Evolutionary conservation across 208 protist genomes (phyloP), one percentile per base, ranked within the genome.

Genomic region (Jaenimonas drosophilae): DNA sequence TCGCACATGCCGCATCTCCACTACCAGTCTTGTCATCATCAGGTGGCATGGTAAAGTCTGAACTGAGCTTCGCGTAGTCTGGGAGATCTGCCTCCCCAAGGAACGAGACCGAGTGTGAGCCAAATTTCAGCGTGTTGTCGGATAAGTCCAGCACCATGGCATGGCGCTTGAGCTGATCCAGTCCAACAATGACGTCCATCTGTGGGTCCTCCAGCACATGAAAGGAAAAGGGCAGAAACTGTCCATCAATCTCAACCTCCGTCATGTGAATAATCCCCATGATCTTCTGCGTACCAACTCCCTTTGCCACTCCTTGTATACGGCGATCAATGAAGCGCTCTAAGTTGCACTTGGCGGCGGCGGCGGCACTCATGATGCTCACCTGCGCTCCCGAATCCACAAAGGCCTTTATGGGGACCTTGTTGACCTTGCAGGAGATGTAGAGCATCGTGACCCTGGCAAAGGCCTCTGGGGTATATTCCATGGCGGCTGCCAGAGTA

Each of bases 391-490:
- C 87, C 0, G 64, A 85, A 60, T 98, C 96, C 14, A 98, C 85
- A 65, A 98, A 96, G n/a, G 93, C 94, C 45, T 92, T 96, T 3
- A 98, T n/a, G 5, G 69, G 76, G 2, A 73, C 41, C 3, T 70
- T 57, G 64, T 98, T 97, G 30, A 98, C 83, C 23, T 76, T 54
- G 48, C 72, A 85, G 21, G 77, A 42, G 25, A 98, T 78, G 62
- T 95, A 97, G 11, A 98, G 64, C 91, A 98, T 97, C 30, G 68
- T 49, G 5, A 96, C 85, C 5, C 3, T 7, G 2, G 50, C 81
- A 54, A 97, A 97, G 0, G 74, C 59, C 70, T 98, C 94, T n/a
- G 96, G 96, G 3, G 73, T 94, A 57, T 96, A 77, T 63, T 98
- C 96, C 7, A 96, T 64, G 14, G 96, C 96, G 30, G 73, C 57